Percentiles rank a stretch among this genome's conserved stretches.
Conservation (phyloP, 306 rosid species). For the Lithocarpus polystachyus region DNA sequence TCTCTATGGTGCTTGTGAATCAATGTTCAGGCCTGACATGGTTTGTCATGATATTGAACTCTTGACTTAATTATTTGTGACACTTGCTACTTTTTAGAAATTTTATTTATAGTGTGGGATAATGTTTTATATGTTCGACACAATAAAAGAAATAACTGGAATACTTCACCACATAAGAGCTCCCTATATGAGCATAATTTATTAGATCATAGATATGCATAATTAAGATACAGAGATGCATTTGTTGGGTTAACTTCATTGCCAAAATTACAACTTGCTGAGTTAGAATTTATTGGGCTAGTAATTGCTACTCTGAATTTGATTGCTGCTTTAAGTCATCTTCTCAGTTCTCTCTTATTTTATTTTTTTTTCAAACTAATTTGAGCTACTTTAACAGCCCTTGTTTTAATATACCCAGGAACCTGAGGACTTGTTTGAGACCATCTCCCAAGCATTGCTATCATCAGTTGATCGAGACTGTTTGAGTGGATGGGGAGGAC, state of each 20-base stretch:
- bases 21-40: constrained; percentile 97
- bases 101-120: background rate
- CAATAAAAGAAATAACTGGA: background rate
- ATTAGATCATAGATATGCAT: background rate
- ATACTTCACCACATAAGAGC: background rate
- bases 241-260: background rate
- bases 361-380: background rate
- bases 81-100: background rate
- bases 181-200: background rate
- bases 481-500: constrained; percentile 99
- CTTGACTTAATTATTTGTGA: constrained; percentile 14
- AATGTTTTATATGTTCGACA: background rate
- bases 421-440: constrained; percentile 91
- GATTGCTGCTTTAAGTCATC: background rate
- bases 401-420: constrained; percentile 53
- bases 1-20: constrained; percentile 96
- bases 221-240: background rate
- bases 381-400: background rate
- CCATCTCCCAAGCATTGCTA: constrained; percentile 88
- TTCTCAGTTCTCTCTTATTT: background rate
- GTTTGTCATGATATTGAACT: constrained; percentile 39
- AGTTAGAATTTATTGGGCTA: background rate
- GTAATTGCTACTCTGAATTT: too few species aligned
- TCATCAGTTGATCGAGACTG: constrained; percentile 99
- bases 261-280: background rate